Conservation (phyloP, 257 asterid species). For the Perilla frutescens region DNA sequence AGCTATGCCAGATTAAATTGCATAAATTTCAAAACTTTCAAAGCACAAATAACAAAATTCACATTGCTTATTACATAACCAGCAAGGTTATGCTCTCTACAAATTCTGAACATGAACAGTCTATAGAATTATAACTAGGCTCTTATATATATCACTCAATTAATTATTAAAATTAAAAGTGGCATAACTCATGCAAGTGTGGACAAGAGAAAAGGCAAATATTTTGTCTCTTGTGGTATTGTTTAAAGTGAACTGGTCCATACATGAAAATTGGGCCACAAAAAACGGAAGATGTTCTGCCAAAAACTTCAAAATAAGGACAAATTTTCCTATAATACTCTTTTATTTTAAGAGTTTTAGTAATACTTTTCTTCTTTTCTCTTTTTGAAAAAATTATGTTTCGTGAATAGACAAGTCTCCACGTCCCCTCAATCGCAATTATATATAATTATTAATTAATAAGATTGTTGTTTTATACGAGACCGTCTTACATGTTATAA, state of each 20-base stretch:
- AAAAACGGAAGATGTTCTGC: background rate
- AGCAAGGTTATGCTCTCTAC: too few species aligned
- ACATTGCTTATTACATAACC: too few species aligned
- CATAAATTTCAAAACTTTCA: too few species aligned
- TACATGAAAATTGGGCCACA: background rate
- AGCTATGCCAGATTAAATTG: too few species aligned
- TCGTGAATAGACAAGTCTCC: background rate
- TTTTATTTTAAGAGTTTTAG: background rate
- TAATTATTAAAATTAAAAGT: too few species aligned
- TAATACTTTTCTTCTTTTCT: conserved; percentile 24
- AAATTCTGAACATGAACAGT: too few species aligned
- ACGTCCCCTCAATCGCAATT: background rate
- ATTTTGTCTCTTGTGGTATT: background rate
- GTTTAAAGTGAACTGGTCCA: conserved; percentile 19
- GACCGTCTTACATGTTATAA: too few species aligned
- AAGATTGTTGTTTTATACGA: too few species aligned
- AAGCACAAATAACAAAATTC: too few species aligned
- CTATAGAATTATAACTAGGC: too few species aligned
- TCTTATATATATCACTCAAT: too few species aligned
- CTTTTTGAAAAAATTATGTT: background rate
- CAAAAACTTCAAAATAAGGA: background rate
- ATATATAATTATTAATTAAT: too few species aligned
- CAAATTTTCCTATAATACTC: background rate
- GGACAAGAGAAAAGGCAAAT: background rate
- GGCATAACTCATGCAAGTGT: background rate